Evolutionary conservation across 2,329 filamentous ascomycete genomes (phyloP), one percentile per base, ranked within the genome.

Genomic region (Aspergillus niger): DNA sequence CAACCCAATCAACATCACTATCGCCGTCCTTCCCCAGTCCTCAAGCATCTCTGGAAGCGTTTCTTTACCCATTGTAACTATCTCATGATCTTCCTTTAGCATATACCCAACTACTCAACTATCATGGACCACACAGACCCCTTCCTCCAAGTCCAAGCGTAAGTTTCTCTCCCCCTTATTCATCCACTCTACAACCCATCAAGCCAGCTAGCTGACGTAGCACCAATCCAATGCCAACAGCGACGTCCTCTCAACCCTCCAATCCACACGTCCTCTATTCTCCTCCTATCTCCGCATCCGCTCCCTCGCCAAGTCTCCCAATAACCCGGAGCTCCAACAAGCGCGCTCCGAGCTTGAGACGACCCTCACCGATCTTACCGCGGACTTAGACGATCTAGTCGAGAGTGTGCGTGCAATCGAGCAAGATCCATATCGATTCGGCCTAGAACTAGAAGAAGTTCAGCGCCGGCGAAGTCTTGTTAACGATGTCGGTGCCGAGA

Each of bases 261-360:
- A 89, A 66, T 87, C 86, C 13, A 90, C 91, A 56, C 89, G 94
- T 8, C 89, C 93, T 55, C 88, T 97, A 59, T 97, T 97, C 83
- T 89, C 91, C 65, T 97, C 93, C 15, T 99, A 97, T 81, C 86
- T 97, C 47, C 94, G 95, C 73, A 99, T 99, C 79, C 91, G 92
- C 72, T 95, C 92, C 49, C 89, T 96, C 26, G 86, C 89, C 61
- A 89, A 88, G 43, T 85, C 86, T 8, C 80, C 88, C 13, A 82
- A 83, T 47, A 93, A 91, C 17, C 92, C 92, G 11, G 86, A 89
- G 74, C 83, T 89, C 17, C 76, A 82, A 48, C 86, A 89, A 79
- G 83, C 86, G 5, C 85, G 86, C 59, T 75, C 77, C 47, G 95
- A 99, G 75, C 91, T 99, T 61, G 86, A 91, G 72, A 87, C 89